phyloP scores from a whole-genome alignment of 345 rosid genomes.

The Citrus australasica region DNA sequence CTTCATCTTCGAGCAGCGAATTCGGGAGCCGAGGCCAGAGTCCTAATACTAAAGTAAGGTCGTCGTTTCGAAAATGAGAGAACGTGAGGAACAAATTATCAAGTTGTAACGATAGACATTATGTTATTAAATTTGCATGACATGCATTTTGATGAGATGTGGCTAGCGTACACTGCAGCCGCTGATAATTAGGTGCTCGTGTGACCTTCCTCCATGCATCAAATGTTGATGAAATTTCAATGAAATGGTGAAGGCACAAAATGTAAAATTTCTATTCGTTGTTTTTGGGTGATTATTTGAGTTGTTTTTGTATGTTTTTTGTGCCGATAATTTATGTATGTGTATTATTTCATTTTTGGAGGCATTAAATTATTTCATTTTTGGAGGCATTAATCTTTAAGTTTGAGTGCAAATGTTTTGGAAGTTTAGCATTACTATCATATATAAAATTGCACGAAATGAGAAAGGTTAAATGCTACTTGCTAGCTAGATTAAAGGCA shows the following conservation, averaged over 20 bases:
- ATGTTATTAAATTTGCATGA: background rate
- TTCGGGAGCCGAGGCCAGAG: slow-evolving; percentile 17
- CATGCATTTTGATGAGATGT: background rate
- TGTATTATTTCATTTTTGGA: background rate
- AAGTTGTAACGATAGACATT: background rate
- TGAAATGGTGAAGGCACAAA: background rate
- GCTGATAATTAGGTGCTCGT: background rate
- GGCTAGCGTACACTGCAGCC: background rate
- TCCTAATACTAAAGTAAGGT: background rate
- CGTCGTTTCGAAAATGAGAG: background rate
- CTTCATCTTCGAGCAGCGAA: slow-evolving; percentile 68
- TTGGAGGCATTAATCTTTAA: background rate
- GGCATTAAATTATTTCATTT: background rate
- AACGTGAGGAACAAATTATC: background rate
- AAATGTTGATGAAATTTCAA: background rate
- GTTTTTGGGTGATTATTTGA: background rate
- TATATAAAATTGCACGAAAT: too few species aligned
- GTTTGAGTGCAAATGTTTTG: too few species aligned
- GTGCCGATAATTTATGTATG: background rate
- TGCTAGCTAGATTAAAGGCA: too few species aligned
- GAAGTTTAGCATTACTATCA: too few species aligned
- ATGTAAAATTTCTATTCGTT: background rate
- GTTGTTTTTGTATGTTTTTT: background rate
- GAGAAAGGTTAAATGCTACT: too few species aligned
- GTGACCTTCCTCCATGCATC: background rate